Percentiles rank a stretch among this genome's conserved stretches.
Evolutionary conservation across 2,329 filamentous ascomycete species (phyloP).

Genomic region (Fusarium udum): DNA sequence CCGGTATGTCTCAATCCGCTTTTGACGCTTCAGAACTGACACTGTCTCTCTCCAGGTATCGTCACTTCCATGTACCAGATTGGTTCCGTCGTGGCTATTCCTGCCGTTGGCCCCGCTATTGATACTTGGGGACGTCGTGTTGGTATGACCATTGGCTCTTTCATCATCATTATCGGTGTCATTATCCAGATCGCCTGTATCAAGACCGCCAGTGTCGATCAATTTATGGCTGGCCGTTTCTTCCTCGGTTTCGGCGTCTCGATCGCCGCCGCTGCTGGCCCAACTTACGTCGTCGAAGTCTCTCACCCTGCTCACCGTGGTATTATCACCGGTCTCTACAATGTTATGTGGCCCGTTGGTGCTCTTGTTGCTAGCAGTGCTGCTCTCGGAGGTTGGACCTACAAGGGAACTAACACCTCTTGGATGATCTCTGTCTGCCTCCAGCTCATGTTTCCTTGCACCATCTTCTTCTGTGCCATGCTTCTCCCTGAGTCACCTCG

Average conservation of each 20-base stretch:
- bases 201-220: constrained; percentile 40
- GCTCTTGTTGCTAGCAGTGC: constrained; percentile 59
- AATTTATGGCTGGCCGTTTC: constrained; percentile 66
- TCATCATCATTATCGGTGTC: constrained; percentile 56
- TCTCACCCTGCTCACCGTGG: constrained; percentile 58
- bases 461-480: constrained; percentile 46
- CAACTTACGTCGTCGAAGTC: constrained; percentile 59
- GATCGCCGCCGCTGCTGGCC: constrained; percentile 57
- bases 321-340: constrained; percentile 65
- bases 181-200: constrained; percentile 55
- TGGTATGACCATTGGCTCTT: constrained; percentile 58
- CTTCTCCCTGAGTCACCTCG: constrained; percentile 51
- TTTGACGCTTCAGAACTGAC: background rate
- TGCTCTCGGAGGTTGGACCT: constrained; percentile 52
- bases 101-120: constrained; percentile 58
- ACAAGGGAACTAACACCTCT: constrained; percentile 43
- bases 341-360: constrained; percentile 57
- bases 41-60: constrained; percentile 16
- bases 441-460: constrained; percentile 52
- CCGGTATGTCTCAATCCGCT: constrained; percentile 10
- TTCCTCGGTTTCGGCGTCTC: constrained; percentile 66
- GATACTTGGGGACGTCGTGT: constrained; percentile 58
- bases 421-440: constrained; percentile 55
- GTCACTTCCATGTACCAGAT: constrained; percentile 59
- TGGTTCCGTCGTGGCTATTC: constrained; percentile 58